These are phyloP conservation scores for Pyrus pyrifolia DNA, from an alignment of 306 rosid species.

Conservation along the genomic window DNA sequence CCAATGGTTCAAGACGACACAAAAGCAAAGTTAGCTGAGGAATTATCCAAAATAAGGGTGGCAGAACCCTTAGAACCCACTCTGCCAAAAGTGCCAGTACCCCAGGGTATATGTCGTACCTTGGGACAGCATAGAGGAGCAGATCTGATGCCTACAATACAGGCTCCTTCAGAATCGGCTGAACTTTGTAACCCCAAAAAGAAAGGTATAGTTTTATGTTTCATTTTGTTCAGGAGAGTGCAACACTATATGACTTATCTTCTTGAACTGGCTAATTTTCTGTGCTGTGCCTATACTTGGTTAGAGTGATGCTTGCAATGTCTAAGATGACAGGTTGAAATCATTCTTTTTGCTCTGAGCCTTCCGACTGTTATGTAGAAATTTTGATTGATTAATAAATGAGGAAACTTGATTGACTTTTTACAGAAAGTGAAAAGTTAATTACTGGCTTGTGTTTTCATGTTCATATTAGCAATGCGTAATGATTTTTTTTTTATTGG, in stretches of 20 bases:
- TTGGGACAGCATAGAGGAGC: slow-evolving; percentile 23
- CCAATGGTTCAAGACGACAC: slow-evolving; percentile 44
- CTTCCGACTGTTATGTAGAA: background rate
- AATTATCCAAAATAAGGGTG: slow-evolving; percentile 59
- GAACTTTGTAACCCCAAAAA: slow-evolving; percentile 24
- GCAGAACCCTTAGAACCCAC: slow-evolving; percentile 39
- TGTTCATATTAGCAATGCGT: background rate
- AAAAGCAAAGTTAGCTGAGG: slow-evolving; percentile 57
- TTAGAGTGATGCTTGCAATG: background rate
- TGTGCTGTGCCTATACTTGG: background rate
- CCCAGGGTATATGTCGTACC: slow-evolving; percentile 14
- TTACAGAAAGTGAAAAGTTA: background rate
- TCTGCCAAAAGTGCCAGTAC: slow-evolving; percentile 17
- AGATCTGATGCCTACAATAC: slow-evolving; percentile 19
- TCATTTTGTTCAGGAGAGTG: slow-evolving; percentile 6
- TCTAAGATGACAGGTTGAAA: background rate
- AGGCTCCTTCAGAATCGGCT: slow-evolving; percentile 26
- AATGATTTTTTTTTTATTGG: slow-evolving; percentile 17
- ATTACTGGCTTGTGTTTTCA: background rate
- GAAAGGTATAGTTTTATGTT: slow-evolving; percentile 42
- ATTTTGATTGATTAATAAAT: background rate
- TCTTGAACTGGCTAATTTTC: background rate
- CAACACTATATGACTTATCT: slow-evolving; percentile 4
- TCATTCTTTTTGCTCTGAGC: background rate
- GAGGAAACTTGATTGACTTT: background rate